Base-by-base conservation (phyloP, 441 rosid genomes). In the Theobroma grandiflorum region DNA sequence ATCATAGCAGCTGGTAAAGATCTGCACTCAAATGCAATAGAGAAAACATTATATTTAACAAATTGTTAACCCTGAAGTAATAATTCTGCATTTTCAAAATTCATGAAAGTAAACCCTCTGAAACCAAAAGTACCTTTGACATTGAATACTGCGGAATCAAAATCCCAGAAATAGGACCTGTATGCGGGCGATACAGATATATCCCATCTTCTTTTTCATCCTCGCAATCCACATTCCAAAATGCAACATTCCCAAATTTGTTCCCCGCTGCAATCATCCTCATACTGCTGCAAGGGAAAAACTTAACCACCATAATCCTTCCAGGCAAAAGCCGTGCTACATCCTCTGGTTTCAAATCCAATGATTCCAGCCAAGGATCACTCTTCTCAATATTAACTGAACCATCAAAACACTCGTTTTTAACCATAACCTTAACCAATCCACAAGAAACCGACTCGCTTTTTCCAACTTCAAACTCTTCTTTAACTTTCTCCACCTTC, bases 211-310 rank as follows among this genome's bases (percentile, higher is more conserved):
- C 92, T 61, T 79, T 86, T 26, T 85, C 88, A 47, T 68, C 81
- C 52, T 82, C 22, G 57, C 82, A 70, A 80, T 90, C 87, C 86
- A 90, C 63, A 84, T 93, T 90, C 99, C 98, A 94, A 82, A 92
- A 94, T 12, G 90, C 90, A 59, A 94, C 81, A 79, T 93, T 80
- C 42, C 98, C 99, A 64, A 37, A 58, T 79, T 90, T 89, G 76
- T 86, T 91, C 57, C 99, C 98, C 0, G 88, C 95, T 35, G 86
- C 90, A 86, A 94, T 62, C 88, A 96, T 87, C 72, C 88, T 94
- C 81, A 86, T 70, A 85, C 85, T 79, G 53, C 73, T 75, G 58
- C 87, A 75, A 65, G 98, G 99, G 66, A 89, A 85, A 76, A 93
- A 93, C 78, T 85, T 91, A 63, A 90, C 90, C 65, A 61, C 74